Evolutionary conservation across 352 stramenopile genomes (phyloP).

Genomic region (Phytopythium litorale): DNA sequence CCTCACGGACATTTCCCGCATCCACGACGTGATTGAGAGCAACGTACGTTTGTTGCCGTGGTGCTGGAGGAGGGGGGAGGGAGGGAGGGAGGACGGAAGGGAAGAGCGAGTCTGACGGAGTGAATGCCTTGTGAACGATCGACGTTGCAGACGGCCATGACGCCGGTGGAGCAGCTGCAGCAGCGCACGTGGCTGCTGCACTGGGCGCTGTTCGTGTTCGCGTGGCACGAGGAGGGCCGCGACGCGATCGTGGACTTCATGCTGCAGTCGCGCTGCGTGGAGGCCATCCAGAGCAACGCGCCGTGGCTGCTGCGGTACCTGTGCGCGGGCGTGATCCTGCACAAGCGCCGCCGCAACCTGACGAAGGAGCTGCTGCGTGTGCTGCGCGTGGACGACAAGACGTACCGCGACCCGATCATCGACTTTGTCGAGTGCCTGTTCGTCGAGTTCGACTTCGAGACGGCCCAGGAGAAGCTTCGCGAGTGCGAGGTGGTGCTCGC

Average conservation of each 20-base stretch:
- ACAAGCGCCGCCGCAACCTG: slow-evolving; percentile 92
- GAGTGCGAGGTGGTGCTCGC: slow-evolving; percentile 94
- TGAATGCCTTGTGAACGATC: not conserved
- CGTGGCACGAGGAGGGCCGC: slow-evolving; percentile 90
- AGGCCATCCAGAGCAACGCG: slow-evolving; percentile 98
- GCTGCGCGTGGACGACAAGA: slow-evolving; percentile 88
- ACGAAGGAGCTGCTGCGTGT: slow-evolving; percentile 96
- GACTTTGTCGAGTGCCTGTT: slow-evolving; percentile 98
- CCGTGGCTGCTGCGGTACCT: slow-evolving; percentile 97
- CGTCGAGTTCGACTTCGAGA: slow-evolving; percentile 99
- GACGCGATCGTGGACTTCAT: slow-evolving; percentile 98
- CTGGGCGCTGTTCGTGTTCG: slow-evolving; percentile 97
- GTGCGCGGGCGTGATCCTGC: slow-evolving; percentile 96
- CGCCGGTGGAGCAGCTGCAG: slow-evolving; percentile 92
- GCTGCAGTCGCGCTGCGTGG: slow-evolving; percentile 88
- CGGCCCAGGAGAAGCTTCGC: slow-evolving; percentile 90
- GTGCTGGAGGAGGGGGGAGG: too few species aligned
- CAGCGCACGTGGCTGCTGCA: slow-evolving; percentile 98
- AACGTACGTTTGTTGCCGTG: slow-evolving; percentile 48
- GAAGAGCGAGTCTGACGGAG: not conserved
- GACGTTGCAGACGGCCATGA: slow-evolving; percentile 47
- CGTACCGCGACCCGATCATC: slow-evolving; percentile 78
- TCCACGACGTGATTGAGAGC: slow-evolving; percentile 94
- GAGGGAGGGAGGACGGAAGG: too few species aligned
- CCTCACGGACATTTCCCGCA: slow-evolving; percentile 90